These are phyloP conservation scores for Nakazawaea holstii DNA, from an alignment of 805 yeast genomes.

Conservation along the genomic window DNA sequence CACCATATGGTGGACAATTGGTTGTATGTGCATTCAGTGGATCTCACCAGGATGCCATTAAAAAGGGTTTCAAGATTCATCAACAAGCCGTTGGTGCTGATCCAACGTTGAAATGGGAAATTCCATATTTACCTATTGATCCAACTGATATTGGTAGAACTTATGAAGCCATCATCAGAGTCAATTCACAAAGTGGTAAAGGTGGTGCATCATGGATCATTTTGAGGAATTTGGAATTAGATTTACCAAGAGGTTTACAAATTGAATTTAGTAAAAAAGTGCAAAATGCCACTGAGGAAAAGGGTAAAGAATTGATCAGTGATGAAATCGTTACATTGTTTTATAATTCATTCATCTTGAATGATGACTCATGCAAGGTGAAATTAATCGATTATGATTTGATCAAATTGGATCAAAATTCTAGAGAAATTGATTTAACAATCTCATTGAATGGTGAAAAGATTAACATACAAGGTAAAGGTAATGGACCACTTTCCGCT, in stretches of 20 bases:
- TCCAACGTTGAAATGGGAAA: conserved; percentile 49
- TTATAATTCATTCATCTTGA: conserved; percentile 48
- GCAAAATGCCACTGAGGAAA: conserved; percentile 61
- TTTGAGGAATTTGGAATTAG: conserved; percentile 67
- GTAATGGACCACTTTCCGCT: conserved; percentile 83
- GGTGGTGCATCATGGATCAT: conserved; percentile 91
- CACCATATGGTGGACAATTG: conserved; percentile 79
- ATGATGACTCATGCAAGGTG: conserved; percentile 21
- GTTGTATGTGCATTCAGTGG: conserved; percentile 84
- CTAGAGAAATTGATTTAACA: conserved; percentile 41
- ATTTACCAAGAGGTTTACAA: conserved; percentile 77
- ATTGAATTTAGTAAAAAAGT: conserved; percentile 69
- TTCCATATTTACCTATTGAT: conserved; percentile 81
- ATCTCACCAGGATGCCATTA: conserved; percentile 86
- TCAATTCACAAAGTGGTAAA: conserved; percentile 83
- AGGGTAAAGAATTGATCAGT: conserved; percentile 67
- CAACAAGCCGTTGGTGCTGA: conserved; percentile 31
- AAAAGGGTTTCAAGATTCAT: conserved; percentile 64
- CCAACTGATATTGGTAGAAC: conserved; percentile 83
- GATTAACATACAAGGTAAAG: conserved; percentile 47
- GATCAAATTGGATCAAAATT: conserved; percentile 29
- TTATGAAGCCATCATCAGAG: conserved; percentile 89
- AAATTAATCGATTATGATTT: conserved; percentile 21
- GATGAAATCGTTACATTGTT: conserved; percentile 62
- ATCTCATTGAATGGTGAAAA: conserved; percentile 40